Base-by-base conservation (phyloP, 176 grass and related monocot species). In the Microstegium vimineum region DNA sequence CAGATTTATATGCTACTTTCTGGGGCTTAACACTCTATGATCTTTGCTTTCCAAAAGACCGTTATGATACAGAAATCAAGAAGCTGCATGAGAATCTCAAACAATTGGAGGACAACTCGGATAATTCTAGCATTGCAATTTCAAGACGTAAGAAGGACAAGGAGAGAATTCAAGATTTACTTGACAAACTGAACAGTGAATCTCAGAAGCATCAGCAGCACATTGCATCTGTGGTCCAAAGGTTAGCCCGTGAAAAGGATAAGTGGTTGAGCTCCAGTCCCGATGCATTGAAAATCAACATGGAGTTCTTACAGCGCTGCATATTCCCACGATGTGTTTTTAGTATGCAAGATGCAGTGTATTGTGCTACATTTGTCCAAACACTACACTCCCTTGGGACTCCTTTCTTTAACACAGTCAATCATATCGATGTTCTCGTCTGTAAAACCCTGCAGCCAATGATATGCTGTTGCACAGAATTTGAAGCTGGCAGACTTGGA, bases 21-120 rank as follows among this genome's bases (percentile, higher is more conserved):
- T 99, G 96, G 96, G 93, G 96, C 35, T 87, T 99, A 84, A 95
- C 96, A 35, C 91, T 99, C 5, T 99, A 99, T 83, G 96, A 99
- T 69, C 91, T 99, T 69, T 76, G 90, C 76, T 90, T 99, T 59
- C 96, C 93, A 62, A 95, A 91, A 99, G 86, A 83, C 38, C 89
- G 96, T 46, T 99, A 99, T 62, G 96, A 99, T 66, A 82, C 93
- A 85, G 96, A 99, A 88, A 90, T 94, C 34, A 88, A 82, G 69
- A 99, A 99, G 74, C 83, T 95, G 62, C 96, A 94, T 85, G 82
- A 86, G 73, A 92, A 92, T 78, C 90, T 99, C 66, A 99, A 99
- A 92, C 84, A 94, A 74, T 76, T 99, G 36, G 96, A 99, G 76
- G 96, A 99, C 80, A 89, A 93, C 65, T 93, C 93, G 61, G 96